These are phyloP conservation scores for Syncephalastrum monosporum DNA, from an alignment of 371 early-diverging fungal genomes.

Conservation along the genomic window DNA sequence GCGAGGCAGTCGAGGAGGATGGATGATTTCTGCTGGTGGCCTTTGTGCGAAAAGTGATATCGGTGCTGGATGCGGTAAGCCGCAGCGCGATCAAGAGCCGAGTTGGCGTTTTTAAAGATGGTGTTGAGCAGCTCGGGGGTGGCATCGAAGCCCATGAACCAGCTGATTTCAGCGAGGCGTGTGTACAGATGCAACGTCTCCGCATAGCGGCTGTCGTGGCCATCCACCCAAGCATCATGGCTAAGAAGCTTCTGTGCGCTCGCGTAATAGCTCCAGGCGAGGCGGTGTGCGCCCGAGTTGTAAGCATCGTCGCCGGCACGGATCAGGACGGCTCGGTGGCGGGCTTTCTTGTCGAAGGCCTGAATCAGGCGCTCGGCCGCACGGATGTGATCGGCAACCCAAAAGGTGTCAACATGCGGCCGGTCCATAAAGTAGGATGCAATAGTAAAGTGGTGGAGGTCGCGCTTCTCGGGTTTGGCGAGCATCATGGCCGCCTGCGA, in stretches of 20 bases:
- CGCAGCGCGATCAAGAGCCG: slow-evolving; percentile 43
- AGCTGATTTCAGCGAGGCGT: slow-evolving; percentile 42
- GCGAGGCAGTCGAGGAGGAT: slow-evolving; percentile 38
- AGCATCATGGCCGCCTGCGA: slow-evolving; percentile 46
- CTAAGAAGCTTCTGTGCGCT: slow-evolving; percentile 30
- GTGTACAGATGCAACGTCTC: slow-evolving; percentile 47
- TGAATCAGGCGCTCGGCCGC: slow-evolving; percentile 81
- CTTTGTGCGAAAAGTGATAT: slow-evolving; percentile 35
- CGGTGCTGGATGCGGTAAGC: slow-evolving; percentile 45
- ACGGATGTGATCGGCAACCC: slow-evolving; percentile 73
- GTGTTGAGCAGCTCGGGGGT: slow-evolving; percentile 25
- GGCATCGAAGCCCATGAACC: slow-evolving; percentile 35
- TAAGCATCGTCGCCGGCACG: slow-evolving; percentile 47
- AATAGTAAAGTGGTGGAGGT: slow-evolving; percentile 35
- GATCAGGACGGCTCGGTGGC: slow-evolving; percentile 30
- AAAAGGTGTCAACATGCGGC: slow-evolving; percentile 35
- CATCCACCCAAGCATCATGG: slow-evolving; percentile 39
- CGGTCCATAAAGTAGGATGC: slow-evolving; percentile 36
- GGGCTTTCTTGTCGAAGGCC: slow-evolving; percentile 40
- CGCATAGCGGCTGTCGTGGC: slow-evolving; percentile 33
- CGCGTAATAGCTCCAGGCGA: slow-evolving; percentile 40
- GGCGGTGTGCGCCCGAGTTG: slow-evolving; percentile 39
- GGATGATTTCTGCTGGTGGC: slow-evolving; percentile 27
- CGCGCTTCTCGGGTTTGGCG: slow-evolving; percentile 26
- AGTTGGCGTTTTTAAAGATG: slow-evolving; percentile 34